Conservation (phyloP, 2,329 filamentous ascomycete genomes). For the Colletotrichum lentis region DNA sequence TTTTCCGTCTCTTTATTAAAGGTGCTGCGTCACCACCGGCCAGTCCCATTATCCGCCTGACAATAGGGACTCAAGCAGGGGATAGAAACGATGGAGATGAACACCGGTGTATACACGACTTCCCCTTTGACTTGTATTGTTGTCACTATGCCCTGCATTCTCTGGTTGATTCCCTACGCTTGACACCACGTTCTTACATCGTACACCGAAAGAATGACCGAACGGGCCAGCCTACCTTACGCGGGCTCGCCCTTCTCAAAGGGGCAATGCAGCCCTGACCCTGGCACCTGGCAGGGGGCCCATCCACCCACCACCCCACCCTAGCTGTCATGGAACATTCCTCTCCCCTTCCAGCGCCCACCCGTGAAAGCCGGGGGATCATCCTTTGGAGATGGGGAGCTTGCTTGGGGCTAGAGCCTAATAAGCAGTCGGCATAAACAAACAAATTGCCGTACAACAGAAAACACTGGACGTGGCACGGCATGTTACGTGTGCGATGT, state of each 20-base stretch:
- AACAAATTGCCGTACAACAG: not conserved
- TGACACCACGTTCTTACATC: slow-evolving; percentile 14
- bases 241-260: slow-evolving; percentile 19
- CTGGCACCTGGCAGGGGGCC: slow-evolving; percentile 5
- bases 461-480: slow-evolving; percentile 18
- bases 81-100: not conserved
- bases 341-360: slow-evolving; percentile 27
- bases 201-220: too few species aligned
- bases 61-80: not conserved
- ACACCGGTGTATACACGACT: not conserved
- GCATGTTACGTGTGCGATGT: not conserved
- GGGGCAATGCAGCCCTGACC: slow-evolving; percentile 23
- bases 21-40: not conserved
- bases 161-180: slow-evolving; percentile 6
- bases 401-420: slow-evolving; percentile 27
- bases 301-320: not conserved
- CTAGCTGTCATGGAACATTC: slow-evolving; percentile 37
- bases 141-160: slow-evolving; percentile 8
- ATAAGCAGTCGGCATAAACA: slow-evolving; percentile 12
- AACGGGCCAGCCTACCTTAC: slow-evolving; percentile 25
- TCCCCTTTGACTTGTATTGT: slow-evolving; percentile 11
- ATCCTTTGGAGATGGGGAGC: slow-evolving; percentile 15
- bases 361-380: slow-evolving; percentile 32
- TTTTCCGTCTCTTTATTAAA: not conserved
- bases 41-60: slow-evolving; percentile 9